A percentile compares a stretch with the other conserved stretches of the same genome.
Evolutionary conservation across 148 eudicot genomes (phyloP).

Genomic region (Chenopodium album): DNA sequence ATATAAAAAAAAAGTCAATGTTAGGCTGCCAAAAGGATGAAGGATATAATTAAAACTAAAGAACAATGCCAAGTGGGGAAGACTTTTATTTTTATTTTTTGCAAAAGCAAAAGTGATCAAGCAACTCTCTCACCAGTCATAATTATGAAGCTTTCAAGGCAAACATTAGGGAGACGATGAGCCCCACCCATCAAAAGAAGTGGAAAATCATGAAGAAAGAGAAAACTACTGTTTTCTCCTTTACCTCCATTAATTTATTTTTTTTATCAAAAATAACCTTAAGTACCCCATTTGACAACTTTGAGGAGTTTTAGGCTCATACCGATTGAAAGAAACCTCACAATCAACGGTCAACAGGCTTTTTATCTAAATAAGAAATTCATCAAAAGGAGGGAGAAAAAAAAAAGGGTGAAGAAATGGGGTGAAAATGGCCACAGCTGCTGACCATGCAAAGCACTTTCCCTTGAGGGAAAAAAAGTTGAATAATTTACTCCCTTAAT

Average conservation of each 20-base stretch:
- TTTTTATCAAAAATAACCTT: neutral
- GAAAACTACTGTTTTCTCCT: slow-evolving; percentile 13
- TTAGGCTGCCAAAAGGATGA: slow-evolving; percentile 34
- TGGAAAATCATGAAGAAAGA: slow-evolving; percentile 25
- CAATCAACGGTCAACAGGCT: slow-evolving; percentile 40
- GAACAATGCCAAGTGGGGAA: slow-evolving; percentile 10
- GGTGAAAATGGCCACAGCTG: slow-evolving; percentile 13
- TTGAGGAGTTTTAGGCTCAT: slow-evolving; percentile 21
- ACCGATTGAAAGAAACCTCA: slow-evolving; percentile 25
- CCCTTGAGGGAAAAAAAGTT: slow-evolving; percentile 13
- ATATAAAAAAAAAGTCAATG: slow-evolving; percentile 24
- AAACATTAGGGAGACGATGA: slow-evolving; percentile 12
- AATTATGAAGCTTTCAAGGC: slow-evolving; percentile 38
- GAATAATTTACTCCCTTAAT: neutral
- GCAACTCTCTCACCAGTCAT: slow-evolving; percentile 25
- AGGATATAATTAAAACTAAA: slow-evolving; percentile 20
- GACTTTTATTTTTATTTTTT: slow-evolving; percentile 18
- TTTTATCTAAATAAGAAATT: neutral
- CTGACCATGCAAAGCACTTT: slow-evolving; percentile 44
- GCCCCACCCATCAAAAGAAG: slow-evolving; percentile 33
- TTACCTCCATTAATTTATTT: neutral
- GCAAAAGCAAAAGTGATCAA: slow-evolving; percentile 31
- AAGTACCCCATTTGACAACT: slow-evolving; percentile 20
- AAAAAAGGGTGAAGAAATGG: neutral
- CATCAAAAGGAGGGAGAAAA: slow-evolving; percentile 31